Evolutionary conservation across 495 filamentous ascomycete genomes (phyloP).

Genomic region (Hyaloscypha variabilis): DNA sequence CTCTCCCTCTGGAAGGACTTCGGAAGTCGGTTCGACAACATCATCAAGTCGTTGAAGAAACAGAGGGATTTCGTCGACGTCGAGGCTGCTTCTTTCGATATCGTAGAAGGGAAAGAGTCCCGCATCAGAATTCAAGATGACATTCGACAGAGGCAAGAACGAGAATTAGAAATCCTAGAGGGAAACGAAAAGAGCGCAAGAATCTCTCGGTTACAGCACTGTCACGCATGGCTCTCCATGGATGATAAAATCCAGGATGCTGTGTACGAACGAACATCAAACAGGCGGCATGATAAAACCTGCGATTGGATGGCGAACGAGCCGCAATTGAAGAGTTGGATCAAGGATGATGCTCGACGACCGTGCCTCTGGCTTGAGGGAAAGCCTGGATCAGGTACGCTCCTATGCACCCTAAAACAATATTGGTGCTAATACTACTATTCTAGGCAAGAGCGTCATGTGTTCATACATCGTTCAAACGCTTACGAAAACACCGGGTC

Average conservation of each 20-base stretch:
- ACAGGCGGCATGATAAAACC: background rate
- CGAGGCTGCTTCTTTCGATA: slow-evolving; percentile 3
- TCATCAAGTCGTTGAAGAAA: slow-evolving; percentile 12
- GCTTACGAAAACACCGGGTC: background rate
- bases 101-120: background rate
- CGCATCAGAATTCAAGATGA: slow-evolving; percentile 8
- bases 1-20: slow-evolving; percentile 14
- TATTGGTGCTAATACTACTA: background rate
- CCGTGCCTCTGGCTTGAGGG: background rate
- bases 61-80: slow-evolving; percentile 10
- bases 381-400: background rate
- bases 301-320: background rate
- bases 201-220: background rate
- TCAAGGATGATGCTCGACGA: background rate
- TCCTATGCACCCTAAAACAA: background rate
- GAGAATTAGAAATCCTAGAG: slow-evolving; percentile 1
- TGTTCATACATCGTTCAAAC: background rate
- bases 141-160: background rate
- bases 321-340: background rate
- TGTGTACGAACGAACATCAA: background rate
- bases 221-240: background rate
- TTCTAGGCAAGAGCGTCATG: background rate
- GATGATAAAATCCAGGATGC: background rate
- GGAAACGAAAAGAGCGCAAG: background rate
- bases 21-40: slow-evolving; percentile 6